Conservation (phyloP, 495 filamentous ascomycete species). For the Amorphotheca resinae region DNA sequence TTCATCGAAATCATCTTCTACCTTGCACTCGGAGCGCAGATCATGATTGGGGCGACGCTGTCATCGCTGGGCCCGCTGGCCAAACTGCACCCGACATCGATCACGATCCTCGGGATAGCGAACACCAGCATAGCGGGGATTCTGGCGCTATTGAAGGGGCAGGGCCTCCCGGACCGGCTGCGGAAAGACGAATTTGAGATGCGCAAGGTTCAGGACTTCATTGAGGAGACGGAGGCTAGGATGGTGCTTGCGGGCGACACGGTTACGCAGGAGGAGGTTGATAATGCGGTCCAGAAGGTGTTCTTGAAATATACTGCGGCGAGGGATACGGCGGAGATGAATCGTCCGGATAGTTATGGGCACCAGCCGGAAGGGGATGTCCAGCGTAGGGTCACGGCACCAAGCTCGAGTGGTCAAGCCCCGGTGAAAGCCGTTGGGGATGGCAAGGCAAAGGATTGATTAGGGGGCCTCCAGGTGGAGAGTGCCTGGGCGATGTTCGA, state of each 20-base stretch:
- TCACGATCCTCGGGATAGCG: conserved; percentile 23
- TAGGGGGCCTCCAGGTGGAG: too few relatives aligned
- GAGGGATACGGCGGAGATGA: conserved; percentile 19
- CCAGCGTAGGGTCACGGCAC: too few relatives aligned
- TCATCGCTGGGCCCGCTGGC: conserved; percentile 21
- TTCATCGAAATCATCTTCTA: conserved; percentile 12
- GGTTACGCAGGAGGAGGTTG: conserved; percentile 7
- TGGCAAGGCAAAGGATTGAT: too few relatives aligned
- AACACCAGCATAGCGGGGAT: conserved; percentile 24
- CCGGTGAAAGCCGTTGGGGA: too few relatives aligned
- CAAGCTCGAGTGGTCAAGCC: too few relatives aligned
- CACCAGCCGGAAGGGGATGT: conserved; percentile 4
- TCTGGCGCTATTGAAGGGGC: conserved; percentile 24
- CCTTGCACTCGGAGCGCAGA: conserved; percentile 13
- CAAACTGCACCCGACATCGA: conserved; percentile 10
- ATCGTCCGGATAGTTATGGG: conserved; percentile 11
- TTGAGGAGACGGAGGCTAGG: conserved; percentile 20
- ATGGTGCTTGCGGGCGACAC: conserved; percentile 5
- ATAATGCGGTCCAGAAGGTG: conserved; percentile 8
- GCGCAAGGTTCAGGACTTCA: conserved; percentile 22
- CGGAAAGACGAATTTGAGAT: conserved; percentile 22
- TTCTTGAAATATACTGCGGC: conserved; percentile 15
- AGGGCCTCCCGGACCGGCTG: conserved; percentile 23
- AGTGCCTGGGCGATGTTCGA: too few relatives aligned
- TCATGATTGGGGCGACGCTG: conserved; percentile 24